Base-by-base conservation (phyloP, 805 yeast genomes). In the Millerozyma acaciae region DNA sequence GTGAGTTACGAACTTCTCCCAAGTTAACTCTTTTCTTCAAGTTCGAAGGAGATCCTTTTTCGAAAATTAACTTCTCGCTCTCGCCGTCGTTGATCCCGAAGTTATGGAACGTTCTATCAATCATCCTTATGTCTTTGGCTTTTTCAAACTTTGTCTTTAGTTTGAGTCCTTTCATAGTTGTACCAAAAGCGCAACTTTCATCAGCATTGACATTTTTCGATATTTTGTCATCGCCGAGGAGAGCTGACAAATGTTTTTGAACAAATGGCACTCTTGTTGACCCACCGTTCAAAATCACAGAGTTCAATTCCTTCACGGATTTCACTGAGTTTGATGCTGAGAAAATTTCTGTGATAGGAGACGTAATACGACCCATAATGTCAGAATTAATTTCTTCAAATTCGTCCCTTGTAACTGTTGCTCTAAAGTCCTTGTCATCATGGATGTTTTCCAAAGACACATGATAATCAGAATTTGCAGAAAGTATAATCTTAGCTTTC, bases 121-220 rank as follows among this genome's bases (percentile, higher is more conserved):
- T 50, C 3, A 86, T 67, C 16, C 65, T 60, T 30, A 86, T 70
- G 26, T 76, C 77, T 45, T 76, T 43, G 5, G 84, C 70, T 44
- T 79, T 76, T 55, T 78, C 81, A 47, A 78, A 72, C 24, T 77
- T 72, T n/a, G 87, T 76, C 23, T 86, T 64, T 30, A 77, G 69
- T 33, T 55, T 56, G 25, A 87, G 82, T 14, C 93, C 97, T 43
- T 88, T 74, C 23, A 84, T 64, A n/a, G 96, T 78, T 2, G 94
- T 77, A 31, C 98, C 98, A 47, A 85, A 70, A 9, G 86, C 96
- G 33, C 86, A 86, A 28, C 97, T 80, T 63, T 93, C 98, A 59
- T 93, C 98, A 0, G 98, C 93, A 57, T 93, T 93, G 28, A 93
- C 94, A 32, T 81, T 85, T 56, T 81, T 87, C 15, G 95, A 71